A percentile compares a stretch with the other conserved stretches of the same genome.
These are phyloP conservation scores for Mycosphaerella sp. DNA, from an alignment of 2,329 filamentous ascomycete species.

Conservation along the genomic window DNA sequence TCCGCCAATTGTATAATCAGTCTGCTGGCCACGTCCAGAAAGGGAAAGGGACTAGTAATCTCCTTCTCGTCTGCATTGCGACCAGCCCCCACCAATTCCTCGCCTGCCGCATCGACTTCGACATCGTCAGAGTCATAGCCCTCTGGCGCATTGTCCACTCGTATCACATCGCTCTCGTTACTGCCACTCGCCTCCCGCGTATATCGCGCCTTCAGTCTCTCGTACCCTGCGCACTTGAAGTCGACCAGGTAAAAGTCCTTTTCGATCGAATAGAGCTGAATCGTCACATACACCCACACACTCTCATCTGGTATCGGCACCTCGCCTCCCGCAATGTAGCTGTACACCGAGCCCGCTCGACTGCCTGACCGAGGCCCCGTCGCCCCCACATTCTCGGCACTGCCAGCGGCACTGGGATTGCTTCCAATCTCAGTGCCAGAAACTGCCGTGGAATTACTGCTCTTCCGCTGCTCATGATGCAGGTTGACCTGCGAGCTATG, in stretches of 20 bases:
- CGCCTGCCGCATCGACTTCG: conserved; percentile 33
- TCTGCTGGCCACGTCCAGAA: conserved; percentile 85
- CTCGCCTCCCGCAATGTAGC: conserved; percentile 9
- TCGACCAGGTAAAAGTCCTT: conserved; percentile 90
- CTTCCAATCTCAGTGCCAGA: conserved; percentile 18
- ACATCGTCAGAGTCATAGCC: conserved; percentile 21
- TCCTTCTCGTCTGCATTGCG: conserved; percentile 74
- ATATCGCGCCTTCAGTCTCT: conserved; percentile 60
- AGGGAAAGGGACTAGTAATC: conserved; percentile 90
- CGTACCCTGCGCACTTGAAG: conserved; percentile 97
- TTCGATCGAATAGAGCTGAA: conserved; percentile 93
- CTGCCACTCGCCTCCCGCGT: conserved; percentile 32
- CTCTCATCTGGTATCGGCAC: conserved; percentile 51
- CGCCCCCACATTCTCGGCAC: conserved; percentile 28
- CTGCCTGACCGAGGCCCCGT: conserved; percentile 16
- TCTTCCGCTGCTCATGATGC: conserved; percentile 12
- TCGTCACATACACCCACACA: conserved; percentile 90
- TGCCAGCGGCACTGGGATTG: conserved; percentile 20
- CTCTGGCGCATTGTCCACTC: conserved; percentile 18
- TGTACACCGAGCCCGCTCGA: conserved; percentile 9
- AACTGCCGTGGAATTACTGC: conserved; percentile 23
- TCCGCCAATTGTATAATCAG: conserved; percentile 91
- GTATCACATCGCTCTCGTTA: conserved; percentile 23
- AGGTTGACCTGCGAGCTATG: conserved; percentile 47
- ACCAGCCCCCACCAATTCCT: conserved; percentile 43